Conservation (phyloP, 2,329 filamentous ascomycete species). For the Cryphonectria radicalis region DNA sequence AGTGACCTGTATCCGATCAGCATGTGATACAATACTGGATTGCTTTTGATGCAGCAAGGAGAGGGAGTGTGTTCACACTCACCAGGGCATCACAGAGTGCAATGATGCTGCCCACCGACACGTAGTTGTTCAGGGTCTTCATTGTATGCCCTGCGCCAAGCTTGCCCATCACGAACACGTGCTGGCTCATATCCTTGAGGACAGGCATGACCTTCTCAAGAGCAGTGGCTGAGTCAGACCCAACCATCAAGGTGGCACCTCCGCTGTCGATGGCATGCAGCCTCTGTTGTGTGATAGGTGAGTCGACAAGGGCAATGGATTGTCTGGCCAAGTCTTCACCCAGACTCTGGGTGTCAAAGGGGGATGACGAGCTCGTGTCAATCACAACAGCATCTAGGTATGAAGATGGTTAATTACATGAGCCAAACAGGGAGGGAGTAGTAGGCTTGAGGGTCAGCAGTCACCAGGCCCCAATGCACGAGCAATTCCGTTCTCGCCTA, state of each 20-base stretch:
- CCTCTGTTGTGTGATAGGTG: constrained; percentile 8
- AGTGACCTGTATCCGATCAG: constrained; percentile 2
- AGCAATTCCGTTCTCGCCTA: constrained; percentile 10
- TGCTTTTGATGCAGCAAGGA: background rate
- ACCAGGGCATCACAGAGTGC: constrained; percentile 13
- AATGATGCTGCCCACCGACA: constrained; percentile 15
- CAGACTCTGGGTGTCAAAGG: background rate
- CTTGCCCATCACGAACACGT: constrained; percentile 14
- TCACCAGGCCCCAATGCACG: background rate
- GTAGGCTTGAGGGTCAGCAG: background rate
- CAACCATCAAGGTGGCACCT: constrained; percentile 15
- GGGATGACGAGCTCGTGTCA: constrained; percentile 12
- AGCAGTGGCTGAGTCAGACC: background rate
- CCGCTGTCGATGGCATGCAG: constrained; percentile 11
- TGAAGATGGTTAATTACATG: background rate
- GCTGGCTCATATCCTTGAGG: constrained; percentile 8
- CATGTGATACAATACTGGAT: background rate
- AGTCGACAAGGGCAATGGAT: constrained; percentile 1
- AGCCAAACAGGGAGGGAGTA: background rate
- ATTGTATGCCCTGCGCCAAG: constrained; percentile 10
- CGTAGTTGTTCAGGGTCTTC: constrained; percentile 18
- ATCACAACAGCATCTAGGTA: constrained; percentile 6
- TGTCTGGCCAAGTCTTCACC: constrained; percentile 1
- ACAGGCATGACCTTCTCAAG: background rate
- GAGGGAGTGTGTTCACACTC: background rate